A percentile compares a stretch with the other conserved stretches of the same genome.
These are phyloP conservation scores for Diaporthe citrichinensis DNA, from an alignment of 2,329 filamentous ascomycete species.

Conservation along the genomic window DNA sequence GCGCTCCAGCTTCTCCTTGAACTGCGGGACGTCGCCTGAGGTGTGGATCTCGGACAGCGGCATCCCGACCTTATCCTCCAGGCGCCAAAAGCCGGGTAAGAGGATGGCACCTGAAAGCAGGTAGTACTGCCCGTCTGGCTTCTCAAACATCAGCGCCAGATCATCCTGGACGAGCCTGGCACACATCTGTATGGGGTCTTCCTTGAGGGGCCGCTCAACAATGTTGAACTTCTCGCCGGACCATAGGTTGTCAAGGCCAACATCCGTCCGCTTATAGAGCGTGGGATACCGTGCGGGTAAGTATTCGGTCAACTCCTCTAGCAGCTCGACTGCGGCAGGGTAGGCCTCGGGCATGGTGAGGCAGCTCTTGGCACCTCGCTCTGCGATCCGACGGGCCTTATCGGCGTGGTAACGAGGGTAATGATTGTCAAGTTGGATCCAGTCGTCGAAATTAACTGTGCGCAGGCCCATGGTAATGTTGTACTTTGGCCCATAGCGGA, in stretches of 20 bases:
- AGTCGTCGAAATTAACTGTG: constrained; percentile 78
- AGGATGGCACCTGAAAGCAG: constrained; percentile 83
- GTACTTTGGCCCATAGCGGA: constrained; percentile 83
- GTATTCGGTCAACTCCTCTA: constrained; percentile 80
- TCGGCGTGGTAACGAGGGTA: constrained; percentile 80
- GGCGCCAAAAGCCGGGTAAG: constrained; percentile 85
- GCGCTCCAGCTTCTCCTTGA: constrained; percentile 78
- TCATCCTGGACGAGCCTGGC: constrained; percentile 85
- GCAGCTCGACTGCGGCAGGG: constrained; percentile 80
- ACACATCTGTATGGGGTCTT: constrained; percentile 84
- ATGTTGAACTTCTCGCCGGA: constrained; percentile 82
- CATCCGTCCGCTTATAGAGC: constrained; percentile 74
- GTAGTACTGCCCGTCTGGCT: constrained; percentile 83
- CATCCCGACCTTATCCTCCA: constrained; percentile 87
- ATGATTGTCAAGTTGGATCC: constrained; percentile 89
- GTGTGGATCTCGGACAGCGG: constrained; percentile 84
- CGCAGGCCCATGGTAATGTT: constrained; percentile 83
- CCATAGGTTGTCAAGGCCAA: constrained; percentile 78
- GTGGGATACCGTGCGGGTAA: constrained; percentile 82
- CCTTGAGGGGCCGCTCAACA: constrained; percentile 71
- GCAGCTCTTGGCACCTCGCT: constrained; percentile 78
- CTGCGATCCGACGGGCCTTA: constrained; percentile 77
- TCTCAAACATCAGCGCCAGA: constrained; percentile 86
- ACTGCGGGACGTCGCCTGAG: constrained; percentile 81
- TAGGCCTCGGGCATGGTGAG: constrained; percentile 78